Conservation (phyloP, 2,329 filamentous ascomycete species). For the Phyllosticta ampelicida region DNA sequence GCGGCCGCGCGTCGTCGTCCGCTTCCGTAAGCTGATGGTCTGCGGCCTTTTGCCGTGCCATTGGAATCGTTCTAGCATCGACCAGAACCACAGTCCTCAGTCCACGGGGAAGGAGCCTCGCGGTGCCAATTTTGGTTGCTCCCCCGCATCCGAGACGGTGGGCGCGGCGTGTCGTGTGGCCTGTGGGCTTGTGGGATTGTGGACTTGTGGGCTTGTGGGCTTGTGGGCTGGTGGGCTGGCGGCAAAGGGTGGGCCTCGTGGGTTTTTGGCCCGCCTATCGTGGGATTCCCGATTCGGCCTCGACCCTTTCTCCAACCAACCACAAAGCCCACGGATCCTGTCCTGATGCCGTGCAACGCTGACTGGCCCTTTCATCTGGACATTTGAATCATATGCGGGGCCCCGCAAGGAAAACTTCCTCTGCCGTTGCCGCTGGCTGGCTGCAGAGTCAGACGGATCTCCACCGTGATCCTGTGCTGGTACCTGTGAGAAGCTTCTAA, state of each 20-base stretch:
- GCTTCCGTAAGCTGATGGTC: background rate
- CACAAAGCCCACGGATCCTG: background rate
- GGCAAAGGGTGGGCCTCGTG: background rate
- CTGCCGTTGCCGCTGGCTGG: background rate
- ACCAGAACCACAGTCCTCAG: background rate
- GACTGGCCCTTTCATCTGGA: background rate
- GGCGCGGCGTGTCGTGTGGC: background rate
- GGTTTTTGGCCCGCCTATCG: background rate
- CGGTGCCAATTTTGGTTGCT: background rate
- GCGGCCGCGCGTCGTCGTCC: background rate
- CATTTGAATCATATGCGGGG: background rate
- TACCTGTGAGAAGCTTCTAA: background rate
- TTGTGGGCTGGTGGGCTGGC: background rate
- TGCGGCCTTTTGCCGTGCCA: background rate
- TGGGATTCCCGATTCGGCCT: background rate
- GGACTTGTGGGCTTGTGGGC: background rate
- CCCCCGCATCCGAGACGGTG: background rate
- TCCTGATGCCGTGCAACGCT: background rate
- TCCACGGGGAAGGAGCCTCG: background rate
- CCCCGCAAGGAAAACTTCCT: background rate
- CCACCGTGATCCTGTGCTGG: background rate
- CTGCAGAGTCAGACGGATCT: background rate
- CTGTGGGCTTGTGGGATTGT: background rate
- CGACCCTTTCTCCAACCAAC: background rate
- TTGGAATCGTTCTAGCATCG: no score